These are phyloP conservation scores for Hypericum perforatum DNA, from an alignment of 345 rosid species.

Conservation along the genomic window DNA sequence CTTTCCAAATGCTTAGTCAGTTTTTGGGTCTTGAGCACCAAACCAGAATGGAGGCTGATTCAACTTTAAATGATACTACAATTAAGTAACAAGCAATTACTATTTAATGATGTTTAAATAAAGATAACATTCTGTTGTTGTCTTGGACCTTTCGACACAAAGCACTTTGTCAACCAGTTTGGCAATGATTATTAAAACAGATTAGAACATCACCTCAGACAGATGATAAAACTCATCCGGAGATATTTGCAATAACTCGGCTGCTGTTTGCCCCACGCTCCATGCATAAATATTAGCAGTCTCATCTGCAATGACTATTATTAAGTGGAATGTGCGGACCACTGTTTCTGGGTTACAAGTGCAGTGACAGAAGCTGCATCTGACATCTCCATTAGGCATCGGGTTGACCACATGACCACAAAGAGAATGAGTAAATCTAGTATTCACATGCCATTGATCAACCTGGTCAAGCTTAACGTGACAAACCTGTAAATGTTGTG, in stretches of 20 bases:
- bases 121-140: no score
- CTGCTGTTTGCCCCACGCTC: constrained; percentile 79
- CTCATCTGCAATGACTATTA: constrained; percentile 61
- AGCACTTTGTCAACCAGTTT: neutral
- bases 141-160: no score
- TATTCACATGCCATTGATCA: constrained; percentile 48
- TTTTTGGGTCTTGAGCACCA: no score
- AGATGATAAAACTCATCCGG: constrained; percentile 74
- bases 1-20: no score
- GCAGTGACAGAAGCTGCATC: constrained; percentile 62
- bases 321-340: constrained; percentile 54
- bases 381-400: constrained; percentile 24
- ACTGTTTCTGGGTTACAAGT: constrained; percentile 31
- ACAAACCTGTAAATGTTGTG: constrained; percentile 42
- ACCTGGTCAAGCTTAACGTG: constrained; percentile 65
- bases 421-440: constrained; percentile 41
- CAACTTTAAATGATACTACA: no score
- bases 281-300: constrained; percentile 48
- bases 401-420: constrained; percentile 64
- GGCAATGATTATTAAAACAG: neutral
- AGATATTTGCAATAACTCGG: constrained; percentile 80
- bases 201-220: constrained; percentile 50
- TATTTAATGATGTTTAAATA: no score
- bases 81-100: no score
- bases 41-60: no score